These are phyloP conservation scores for Acanthamoeba triangularis DNA, from an alignment of 208 protist genomes.

Conservation along the genomic window DNA sequence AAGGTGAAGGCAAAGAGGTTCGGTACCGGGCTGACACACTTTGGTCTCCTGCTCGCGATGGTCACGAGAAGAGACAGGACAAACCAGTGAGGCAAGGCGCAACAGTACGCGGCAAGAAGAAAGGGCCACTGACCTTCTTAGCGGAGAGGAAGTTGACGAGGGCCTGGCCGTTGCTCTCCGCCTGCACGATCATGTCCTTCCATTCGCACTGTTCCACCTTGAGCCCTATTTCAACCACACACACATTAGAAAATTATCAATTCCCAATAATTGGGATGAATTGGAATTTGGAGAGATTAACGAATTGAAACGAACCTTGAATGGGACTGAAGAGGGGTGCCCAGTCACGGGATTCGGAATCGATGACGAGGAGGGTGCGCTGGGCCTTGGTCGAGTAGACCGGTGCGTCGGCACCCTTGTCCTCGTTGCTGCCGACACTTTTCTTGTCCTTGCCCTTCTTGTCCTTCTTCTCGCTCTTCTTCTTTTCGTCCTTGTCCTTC, in stretches of 20 bases:
- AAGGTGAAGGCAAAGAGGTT: too few species aligned
- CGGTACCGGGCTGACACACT: constrained; percentile 36
- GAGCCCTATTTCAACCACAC: not conserved
- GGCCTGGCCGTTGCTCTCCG: constrained; percentile 45
- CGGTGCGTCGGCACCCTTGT: not conserved
- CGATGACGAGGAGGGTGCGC: constrained; percentile 42
- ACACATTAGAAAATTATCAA: too few species aligned
- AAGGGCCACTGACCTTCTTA: not conserved
- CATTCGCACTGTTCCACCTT: constrained; percentile 65
- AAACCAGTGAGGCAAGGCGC: not conserved
- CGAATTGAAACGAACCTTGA: not conserved
- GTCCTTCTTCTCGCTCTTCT: not conserved
- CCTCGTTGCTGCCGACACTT: not conserved
- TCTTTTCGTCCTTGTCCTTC: not conserved
- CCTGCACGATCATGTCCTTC: constrained; percentile 65
- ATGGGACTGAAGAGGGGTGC: not conserved
- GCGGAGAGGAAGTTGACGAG: not conserved
- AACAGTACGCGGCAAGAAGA: not conserved
- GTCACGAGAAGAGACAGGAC: not conserved
- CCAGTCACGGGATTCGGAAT: constrained; percentile 32
- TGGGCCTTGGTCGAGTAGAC: constrained; percentile 19
- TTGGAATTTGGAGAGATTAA: not conserved
- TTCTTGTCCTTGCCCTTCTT: constrained; percentile 33
- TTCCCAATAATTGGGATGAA: not conserved
- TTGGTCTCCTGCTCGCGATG: not conserved